phyloP scores from a whole-genome alignment of 768 basidiomycete species.

The Infundibulicybe gibba region DNA sequence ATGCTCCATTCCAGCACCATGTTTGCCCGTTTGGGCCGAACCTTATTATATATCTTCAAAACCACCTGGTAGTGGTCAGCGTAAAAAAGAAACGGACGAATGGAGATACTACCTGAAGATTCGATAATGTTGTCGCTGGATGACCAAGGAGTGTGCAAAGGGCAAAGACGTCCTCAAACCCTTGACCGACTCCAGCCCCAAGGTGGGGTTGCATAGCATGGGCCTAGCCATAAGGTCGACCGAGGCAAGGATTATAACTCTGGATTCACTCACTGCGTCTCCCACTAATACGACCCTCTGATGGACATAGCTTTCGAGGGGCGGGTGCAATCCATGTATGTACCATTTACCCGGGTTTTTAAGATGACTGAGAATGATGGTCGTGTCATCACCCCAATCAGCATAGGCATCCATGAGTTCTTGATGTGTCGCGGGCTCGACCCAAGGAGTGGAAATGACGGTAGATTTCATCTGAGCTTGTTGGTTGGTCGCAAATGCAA shows the following conservation, averaged over 20 bases:
- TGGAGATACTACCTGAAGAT: constrained; percentile 30
- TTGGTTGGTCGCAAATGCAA: constrained; percentile 34
- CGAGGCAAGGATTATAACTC: too few relatives aligned
- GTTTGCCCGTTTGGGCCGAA: constrained; percentile 46
- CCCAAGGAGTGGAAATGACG: constrained; percentile 32
- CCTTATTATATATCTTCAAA: constrained; percentile 39
- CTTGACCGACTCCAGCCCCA: constrained; percentile 57
- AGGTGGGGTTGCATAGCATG: constrained; percentile 60
- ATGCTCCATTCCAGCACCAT: constrained; percentile 40
- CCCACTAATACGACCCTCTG: constrained; percentile 48
- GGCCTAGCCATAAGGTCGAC: constrained; percentile 33
- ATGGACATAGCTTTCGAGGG: constrained; percentile 37
- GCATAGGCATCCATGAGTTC: constrained; percentile 40
- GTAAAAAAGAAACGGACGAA: too few relatives aligned
- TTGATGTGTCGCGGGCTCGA: constrained; percentile 29
- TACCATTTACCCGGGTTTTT: constrained; percentile 47
- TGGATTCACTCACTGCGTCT: constrained; percentile 38
- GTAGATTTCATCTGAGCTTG: constrained; percentile 20
- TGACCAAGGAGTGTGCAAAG: constrained; percentile 43
- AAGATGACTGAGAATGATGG: constrained; percentile 35
- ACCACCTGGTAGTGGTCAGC: constrained; percentile 29
- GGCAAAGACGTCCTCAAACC: constrained; percentile 51
- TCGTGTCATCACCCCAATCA: constrained; percentile 45
- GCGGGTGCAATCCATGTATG: constrained; percentile 45
- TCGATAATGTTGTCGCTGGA: constrained; percentile 30